Percentiles rank a stretch among this genome's conserved stretches.
Evolutionary conservation across 306 rosid species (phyloP).

Genomic region (Cucurbita maxima): DNA sequence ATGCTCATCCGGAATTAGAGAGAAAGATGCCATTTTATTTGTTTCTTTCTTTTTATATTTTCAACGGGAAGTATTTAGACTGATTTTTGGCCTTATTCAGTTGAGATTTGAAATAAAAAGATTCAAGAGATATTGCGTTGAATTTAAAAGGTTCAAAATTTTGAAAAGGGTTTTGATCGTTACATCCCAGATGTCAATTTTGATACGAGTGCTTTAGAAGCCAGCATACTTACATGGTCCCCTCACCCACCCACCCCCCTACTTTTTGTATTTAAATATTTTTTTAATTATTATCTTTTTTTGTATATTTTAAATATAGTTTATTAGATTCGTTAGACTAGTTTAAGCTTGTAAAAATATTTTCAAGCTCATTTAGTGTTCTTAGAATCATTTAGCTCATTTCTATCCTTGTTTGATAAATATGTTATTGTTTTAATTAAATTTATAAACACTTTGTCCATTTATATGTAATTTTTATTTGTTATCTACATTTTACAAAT

Average conservation of each 20-base stretch:
- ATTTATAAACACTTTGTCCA: too few species aligned
- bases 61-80: background rate
- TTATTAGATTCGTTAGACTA: background rate
- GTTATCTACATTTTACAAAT: too few species aligned
- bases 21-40: background rate
- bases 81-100: background rate
- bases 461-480: too few species aligned
- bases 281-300: background rate
- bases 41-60: background rate
- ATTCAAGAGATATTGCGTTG: background rate
- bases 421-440: background rate
- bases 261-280: background rate
- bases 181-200: background rate
- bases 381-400: background rate
- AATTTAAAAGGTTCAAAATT: background rate
- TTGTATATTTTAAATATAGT: background rate
- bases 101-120: background rate
- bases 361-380: background rate
- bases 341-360: background rate
- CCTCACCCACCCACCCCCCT: background rate
- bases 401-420: too few species aligned
- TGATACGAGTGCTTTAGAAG: background rate
- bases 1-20: background rate
- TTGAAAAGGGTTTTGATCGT: background rate
- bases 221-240: background rate